Evolutionary conservation across 2,329 filamentous ascomycete genomes (phyloP), one percentile per base, ranked within the genome.

Genomic region (Metarhizium anisopliae): DNA sequence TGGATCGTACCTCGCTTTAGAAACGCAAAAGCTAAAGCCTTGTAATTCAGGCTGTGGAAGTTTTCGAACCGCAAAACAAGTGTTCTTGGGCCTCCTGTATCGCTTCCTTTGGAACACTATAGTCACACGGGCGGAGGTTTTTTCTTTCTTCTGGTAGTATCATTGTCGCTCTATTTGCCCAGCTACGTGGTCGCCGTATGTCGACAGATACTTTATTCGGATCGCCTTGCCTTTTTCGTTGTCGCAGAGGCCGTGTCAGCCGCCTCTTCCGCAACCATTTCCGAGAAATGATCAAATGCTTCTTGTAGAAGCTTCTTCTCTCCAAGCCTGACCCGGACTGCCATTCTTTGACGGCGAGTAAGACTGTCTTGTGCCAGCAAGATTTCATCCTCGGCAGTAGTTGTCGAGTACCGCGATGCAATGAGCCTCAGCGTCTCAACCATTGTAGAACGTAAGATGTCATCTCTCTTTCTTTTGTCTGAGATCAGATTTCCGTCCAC

Each of bases 291-390:
- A 11, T 58, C 61, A 57, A 79, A 74, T 1, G 83, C 75, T 63
- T 83, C 77, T 55, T 75, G 70, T 29, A 91, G 66, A 6, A 92
- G 74, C 61, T 78, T 77, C 68, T 90, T 90, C 70, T 93, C 89
- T 14, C 88, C 89, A 2, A 85, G 70, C 57, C 89, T 80, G 40
- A 91, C 86, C 52, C 80, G 73, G 25, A 84, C 64, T 0, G 88
- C 88, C 83, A 88, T 87, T 47, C 70, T 73, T 14, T 68, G 67
- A 52, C 78, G 71, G 35, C 71, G 62, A 3, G 59, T 59, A 6
- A 75, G 56, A 14, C 60, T 60, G 5, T 62, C 58, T 2, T 56
- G 56, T 11, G 64, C 57, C 20, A 78, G 63, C 0, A 77, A 60
- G n/a, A 63, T 56, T 52, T 71, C 64, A 53, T 79, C 76, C 43